phyloP scores from a whole-genome alignment of 2,329 filamentous ascomycete genomes.

The Claviceps sp. region DNA sequence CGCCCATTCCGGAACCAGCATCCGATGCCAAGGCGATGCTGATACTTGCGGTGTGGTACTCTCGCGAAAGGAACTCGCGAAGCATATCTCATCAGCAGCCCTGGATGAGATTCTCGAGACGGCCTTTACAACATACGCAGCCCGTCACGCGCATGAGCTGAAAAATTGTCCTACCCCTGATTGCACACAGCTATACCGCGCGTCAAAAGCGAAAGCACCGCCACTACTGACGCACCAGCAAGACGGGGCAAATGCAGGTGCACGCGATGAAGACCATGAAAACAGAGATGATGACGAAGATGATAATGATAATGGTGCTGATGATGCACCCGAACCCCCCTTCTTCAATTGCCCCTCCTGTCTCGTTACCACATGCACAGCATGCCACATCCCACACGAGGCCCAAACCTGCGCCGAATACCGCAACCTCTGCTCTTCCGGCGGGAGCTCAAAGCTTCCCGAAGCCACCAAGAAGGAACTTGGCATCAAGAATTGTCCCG shows the following conservation, averaged over 20 bases:
- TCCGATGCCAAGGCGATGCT: constrained; percentile 15
- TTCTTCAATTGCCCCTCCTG: constrained; percentile 24
- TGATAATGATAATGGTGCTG: no score
- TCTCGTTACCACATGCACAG: constrained; percentile 19
- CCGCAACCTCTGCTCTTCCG: constrained; percentile 10
- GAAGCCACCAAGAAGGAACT: constrained; percentile 18
- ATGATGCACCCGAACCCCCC: not conserved
- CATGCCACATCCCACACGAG: constrained; percentile 21
- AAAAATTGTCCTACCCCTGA: constrained; percentile 29
- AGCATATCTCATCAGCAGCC: constrained; percentile 14
- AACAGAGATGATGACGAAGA: no score
- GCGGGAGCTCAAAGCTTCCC: constrained; percentile 13
- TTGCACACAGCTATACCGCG: constrained; percentile 28
- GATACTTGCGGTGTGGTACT: constrained; percentile 14
- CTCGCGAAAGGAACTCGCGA: constrained; percentile 12
- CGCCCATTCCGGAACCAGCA: not conserved
- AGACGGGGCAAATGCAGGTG: not conserved
- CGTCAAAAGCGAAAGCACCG: not conserved
- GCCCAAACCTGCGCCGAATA: constrained; percentile 21
- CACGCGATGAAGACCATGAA: no score
- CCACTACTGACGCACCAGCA: not conserved
- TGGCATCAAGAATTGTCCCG: constrained; percentile 27
- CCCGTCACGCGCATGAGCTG: constrained; percentile 17
- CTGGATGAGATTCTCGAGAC: constrained; percentile 25
- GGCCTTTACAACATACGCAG: constrained; percentile 23